Conservation (phyloP, 352 stramenopile species). For the Phytophthora tubulina region DNA sequence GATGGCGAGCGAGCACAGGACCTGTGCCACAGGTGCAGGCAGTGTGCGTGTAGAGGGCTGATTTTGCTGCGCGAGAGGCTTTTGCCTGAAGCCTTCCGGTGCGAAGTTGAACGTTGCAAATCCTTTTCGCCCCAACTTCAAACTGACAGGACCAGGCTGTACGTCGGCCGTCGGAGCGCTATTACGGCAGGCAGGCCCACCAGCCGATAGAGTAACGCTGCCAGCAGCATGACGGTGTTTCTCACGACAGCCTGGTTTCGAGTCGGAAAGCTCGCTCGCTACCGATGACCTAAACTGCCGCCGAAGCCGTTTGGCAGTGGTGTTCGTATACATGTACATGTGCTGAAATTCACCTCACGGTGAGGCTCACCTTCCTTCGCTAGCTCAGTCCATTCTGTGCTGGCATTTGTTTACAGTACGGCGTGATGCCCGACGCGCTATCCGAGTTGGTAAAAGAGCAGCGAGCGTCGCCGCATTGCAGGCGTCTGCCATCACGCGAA, state of each 20-base stretch:
- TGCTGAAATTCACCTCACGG: not conserved
- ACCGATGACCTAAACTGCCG: slow-evolving; percentile 4
- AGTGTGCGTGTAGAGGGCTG: not conserved
- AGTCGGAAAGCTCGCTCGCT: slow-evolving; percentile 3
- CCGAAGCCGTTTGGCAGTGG: not conserved
- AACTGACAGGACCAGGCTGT: slow-evolving; percentile 24
- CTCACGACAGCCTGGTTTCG: slow-evolving; percentile 13
- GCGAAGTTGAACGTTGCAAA: slow-evolving; percentile 37
- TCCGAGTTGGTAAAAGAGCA: slow-evolving; percentile 12
- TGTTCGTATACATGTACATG: not conserved
- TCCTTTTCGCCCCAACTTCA: slow-evolving; percentile 33
- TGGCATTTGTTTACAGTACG: slow-evolving; percentile 8
- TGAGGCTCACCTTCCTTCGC: not conserved
- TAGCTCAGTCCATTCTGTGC: slow-evolving; percentile 2
- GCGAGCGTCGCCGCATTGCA: slow-evolving; percentile 20
- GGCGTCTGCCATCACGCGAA: slow-evolving; percentile 22
- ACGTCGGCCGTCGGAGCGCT: slow-evolving; percentile 1
- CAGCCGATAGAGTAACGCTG: slow-evolving; percentile 15
- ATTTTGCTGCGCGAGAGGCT: not conserved
- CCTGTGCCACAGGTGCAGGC: not conserved
- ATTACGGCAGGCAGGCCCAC: slow-evolving; percentile 24
- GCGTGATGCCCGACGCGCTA: not conserved
- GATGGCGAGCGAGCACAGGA: slow-evolving; percentile 2
- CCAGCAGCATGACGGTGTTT: slow-evolving; percentile 11
- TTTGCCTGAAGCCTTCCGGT: slow-evolving; percentile 16